Evolutionary conservation across 306 rosid genomes (phyloP).

Genomic region (Fagus sylvatica): DNA sequence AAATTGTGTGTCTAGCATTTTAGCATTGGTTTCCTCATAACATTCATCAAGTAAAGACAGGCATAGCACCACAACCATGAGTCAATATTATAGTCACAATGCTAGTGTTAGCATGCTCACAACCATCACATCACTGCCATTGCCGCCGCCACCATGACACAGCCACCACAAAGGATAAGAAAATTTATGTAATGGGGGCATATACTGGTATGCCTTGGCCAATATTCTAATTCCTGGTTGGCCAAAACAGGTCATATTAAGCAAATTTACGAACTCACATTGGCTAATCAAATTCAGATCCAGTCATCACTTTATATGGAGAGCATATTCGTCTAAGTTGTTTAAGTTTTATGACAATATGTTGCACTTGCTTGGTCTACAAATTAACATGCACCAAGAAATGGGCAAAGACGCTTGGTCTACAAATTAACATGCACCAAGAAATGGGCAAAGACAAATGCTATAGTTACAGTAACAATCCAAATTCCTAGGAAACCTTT

Average conservation of each 20-base stretch:
- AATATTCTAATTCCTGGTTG: neutral
- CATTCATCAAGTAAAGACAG: neutral
- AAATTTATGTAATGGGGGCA: neutral
- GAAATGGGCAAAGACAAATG: neutral
- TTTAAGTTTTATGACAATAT: neutral
- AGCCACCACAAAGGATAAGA: neutral
- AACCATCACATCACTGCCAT: neutral
- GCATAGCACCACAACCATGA: neutral
- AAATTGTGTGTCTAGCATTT: too few relatives aligned
- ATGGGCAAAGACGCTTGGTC: neutral
- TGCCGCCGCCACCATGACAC: neutral
- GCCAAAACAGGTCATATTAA: neutral
- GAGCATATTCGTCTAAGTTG: neutral
- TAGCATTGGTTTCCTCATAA: too few relatives aligned
- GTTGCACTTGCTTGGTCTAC: neutral
- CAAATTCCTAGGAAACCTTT: neutral
- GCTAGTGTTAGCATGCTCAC: neutral
- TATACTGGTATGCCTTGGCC: neutral
- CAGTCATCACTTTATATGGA: neutral
- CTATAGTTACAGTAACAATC: neutral
- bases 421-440: neutral
- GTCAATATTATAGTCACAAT: neutral
- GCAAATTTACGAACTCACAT: neutral
- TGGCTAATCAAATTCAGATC: neutral
- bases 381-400: neutral